Percentiles rank a stretch among this genome's conserved stretches.
These are phyloP conservation scores for Aspergillus sp. DNA, from an alignment of 2,329 filamentous ascomycete species.

Conservation along the genomic window DNA sequence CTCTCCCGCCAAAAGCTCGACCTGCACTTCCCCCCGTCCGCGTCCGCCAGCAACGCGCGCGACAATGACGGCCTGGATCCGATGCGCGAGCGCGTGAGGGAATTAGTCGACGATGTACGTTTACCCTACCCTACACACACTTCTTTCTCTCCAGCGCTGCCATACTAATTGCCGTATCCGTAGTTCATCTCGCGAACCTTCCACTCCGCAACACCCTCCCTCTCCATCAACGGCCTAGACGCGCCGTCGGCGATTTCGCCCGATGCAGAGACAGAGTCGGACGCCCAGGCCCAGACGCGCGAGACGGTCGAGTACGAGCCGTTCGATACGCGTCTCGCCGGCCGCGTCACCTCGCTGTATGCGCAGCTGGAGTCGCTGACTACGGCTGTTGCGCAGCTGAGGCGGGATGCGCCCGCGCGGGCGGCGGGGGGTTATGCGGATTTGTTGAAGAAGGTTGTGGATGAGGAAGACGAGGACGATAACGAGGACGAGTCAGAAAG, in stretches of 20 bases:
- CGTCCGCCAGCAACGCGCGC: conserved; percentile 22
- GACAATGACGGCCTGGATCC: conserved; percentile 24
- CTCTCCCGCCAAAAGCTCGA: conserved; percentile 41
- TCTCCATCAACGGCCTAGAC: conserved; percentile 42
- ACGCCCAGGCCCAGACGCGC: conserved; percentile 12
- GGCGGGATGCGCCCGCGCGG: conserved; percentile 34
- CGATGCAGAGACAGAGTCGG: conserved; percentile 24
- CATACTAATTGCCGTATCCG: too few relatives aligned
- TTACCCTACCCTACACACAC: too few relatives aligned
- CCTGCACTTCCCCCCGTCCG: conserved; percentile 38
- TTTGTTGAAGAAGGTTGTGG: conserved; percentile 24
- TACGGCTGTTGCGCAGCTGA: conserved; percentile 37
- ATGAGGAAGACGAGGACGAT: conserved; percentile 39
- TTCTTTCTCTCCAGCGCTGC: too few relatives aligned
- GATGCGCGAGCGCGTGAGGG: conserved; percentile 34
- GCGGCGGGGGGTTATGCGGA: conserved; percentile 33
- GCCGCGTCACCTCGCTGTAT: conserved; percentile 36
- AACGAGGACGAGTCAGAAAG: conserved; percentile 49
- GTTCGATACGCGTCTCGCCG: conserved; percentile 36
- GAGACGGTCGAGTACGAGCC: conserved; percentile 41
- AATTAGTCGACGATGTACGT: conserved; percentile 32
- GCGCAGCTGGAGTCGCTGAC: conserved; percentile 40
- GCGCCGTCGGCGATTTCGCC: conserved; percentile 22
- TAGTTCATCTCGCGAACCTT: conserved; percentile 39
- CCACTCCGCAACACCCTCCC: conserved; percentile 33